phyloP scores from a whole-genome alignment of 768 basidiomycete genomes.

The Leccinum broughii region DNA sequence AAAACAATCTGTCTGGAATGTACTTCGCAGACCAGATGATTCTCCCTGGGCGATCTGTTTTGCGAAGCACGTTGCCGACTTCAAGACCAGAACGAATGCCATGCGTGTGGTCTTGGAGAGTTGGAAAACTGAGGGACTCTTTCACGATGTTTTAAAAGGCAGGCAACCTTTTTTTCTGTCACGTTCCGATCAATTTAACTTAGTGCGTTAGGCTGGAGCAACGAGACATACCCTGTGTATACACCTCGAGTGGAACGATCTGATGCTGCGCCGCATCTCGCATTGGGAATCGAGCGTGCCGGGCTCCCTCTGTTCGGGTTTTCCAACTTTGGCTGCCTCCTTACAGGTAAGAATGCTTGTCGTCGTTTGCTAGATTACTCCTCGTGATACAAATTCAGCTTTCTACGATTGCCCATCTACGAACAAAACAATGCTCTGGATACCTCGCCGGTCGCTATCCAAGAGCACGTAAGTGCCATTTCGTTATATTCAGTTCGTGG shows the following conservation, averaged over 20 bases:
- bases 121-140: slow-evolving; percentile 21
- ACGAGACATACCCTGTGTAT: slow-evolving; percentile 29
- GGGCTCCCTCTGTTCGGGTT: slow-evolving; percentile 47
- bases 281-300: slow-evolving; percentile 44
- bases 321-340: slow-evolving; percentile 44
- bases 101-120: slow-evolving; percentile 11
- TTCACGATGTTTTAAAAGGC: slow-evolving; percentile 26
- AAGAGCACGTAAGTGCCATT: slow-evolving; percentile 40
- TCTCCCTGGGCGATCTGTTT: slow-evolving; percentile 25
- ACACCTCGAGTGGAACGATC: slow-evolving; percentile 14
- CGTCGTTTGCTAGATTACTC: background rate
- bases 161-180: background rate
- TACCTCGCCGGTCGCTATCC: slow-evolving; percentile 40
- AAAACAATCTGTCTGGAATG: slow-evolving; percentile 18
- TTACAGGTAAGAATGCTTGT: slow-evolving; percentile 34
- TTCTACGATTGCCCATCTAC: slow-evolving; percentile 35
- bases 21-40: slow-evolving; percentile 15
- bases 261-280: slow-evolving; percentile 16
- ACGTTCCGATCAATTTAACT: background rate
- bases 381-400: slow-evolving; percentile 21
- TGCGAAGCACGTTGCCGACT: slow-evolving; percentile 17
- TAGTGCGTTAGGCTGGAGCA: slow-evolving; percentile 21
- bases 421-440: slow-evolving; percentile 36
- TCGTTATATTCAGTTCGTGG: background rate
- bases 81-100: slow-evolving; percentile 16